phyloP scores from a whole-genome alignment of 1,139 yeast genomes.

The Magnusiomyces tetraspermus region DNA sequence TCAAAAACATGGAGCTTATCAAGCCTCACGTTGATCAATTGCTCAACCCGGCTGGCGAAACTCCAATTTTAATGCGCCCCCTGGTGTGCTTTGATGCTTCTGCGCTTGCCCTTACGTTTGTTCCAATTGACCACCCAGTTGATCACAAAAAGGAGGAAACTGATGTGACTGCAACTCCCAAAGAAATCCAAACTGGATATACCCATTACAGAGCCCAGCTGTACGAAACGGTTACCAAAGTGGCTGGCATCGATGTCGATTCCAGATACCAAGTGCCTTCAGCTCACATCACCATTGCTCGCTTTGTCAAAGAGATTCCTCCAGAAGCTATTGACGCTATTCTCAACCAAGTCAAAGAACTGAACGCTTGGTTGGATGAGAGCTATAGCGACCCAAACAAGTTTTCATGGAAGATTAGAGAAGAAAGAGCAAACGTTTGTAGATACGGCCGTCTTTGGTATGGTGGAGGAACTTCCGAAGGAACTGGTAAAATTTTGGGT shows the following conservation, averaged over 20 bases:
- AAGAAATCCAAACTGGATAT: conserved; percentile 4
- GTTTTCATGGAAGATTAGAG: conserved; percentile 18
- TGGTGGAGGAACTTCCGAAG: conserved; percentile 22
- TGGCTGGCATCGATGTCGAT: conserved; percentile 15
- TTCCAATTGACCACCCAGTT: neutral
- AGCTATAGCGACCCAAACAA: neutral
- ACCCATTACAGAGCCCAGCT: conserved; percentile 19
- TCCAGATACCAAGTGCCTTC: conserved; percentile 23
- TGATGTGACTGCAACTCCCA: neutral
- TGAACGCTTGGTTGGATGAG: conserved; percentile 15
- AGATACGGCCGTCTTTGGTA: conserved; percentile 25
- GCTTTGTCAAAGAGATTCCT: conserved; percentile 18
- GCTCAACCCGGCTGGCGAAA: conserved; percentile 13
- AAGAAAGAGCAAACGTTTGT: conserved; percentile 18
- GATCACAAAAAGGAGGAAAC: neutral
- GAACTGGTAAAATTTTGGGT: no score
- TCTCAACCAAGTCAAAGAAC: conserved; percentile 10
- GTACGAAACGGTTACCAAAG: conserved; percentile 11
- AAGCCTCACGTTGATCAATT: conserved; percentile 9
- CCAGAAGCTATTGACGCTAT: conserved; percentile 15
- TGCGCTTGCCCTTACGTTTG: conserved; percentile 20
- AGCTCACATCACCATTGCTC: conserved; percentile 24
- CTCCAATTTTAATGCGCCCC: conserved; percentile 19
- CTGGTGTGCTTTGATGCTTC: conserved; percentile 20
- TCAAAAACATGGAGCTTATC: conserved; percentile 5